These are phyloP conservation scores for Cystoderma amianthinum DNA, from an alignment of 768 basidiomycete species.

Conservation along the genomic window DNA sequence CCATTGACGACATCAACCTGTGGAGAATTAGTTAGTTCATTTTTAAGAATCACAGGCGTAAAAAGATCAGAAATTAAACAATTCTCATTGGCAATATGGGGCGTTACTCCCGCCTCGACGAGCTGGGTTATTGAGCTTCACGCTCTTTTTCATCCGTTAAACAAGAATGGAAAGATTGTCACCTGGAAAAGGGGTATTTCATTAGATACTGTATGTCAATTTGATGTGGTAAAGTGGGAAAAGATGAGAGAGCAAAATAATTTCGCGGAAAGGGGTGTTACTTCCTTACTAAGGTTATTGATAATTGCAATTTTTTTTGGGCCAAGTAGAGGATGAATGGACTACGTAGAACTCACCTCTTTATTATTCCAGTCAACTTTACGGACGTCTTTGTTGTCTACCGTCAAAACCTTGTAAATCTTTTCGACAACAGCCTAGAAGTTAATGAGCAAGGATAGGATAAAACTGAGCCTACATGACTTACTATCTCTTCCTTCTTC, in stretches of 20 bases:
- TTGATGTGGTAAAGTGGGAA: neutral
- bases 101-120: conserved; percentile 84
- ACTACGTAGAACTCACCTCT: conserved; percentile 78
- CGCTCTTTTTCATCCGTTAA: conserved; percentile 66
- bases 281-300: conserved; percentile 93
- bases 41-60: conserved; percentile 2
- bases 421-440: conserved; percentile 78
- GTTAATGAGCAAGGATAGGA: conserved; percentile 6
- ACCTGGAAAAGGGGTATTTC: neutral
- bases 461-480: conserved; percentile 11
- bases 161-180: neutral
- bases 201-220: conserved; percentile 3
- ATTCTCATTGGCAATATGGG: conserved; percentile 60
- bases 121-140: conserved; percentile 83
- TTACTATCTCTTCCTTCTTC: conserved; percentile 90
- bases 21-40: conserved; percentile 10
- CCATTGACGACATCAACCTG: conserved; percentile 89
- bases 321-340: conserved; percentile 22
- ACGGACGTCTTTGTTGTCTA: conserved; percentile 83
- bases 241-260: conserved; percentile 35
- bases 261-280: conserved; percentile 85
- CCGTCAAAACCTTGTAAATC: conserved; percentile 69
- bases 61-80: conserved; percentile 27
- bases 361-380: conserved; percentile 95
- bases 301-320: conserved; percentile 73